Percentiles rank a stretch among this genome's conserved stretches.
Conservation (phyloP, 139 green algal genomes). For the Chlorella sp. region DNA sequence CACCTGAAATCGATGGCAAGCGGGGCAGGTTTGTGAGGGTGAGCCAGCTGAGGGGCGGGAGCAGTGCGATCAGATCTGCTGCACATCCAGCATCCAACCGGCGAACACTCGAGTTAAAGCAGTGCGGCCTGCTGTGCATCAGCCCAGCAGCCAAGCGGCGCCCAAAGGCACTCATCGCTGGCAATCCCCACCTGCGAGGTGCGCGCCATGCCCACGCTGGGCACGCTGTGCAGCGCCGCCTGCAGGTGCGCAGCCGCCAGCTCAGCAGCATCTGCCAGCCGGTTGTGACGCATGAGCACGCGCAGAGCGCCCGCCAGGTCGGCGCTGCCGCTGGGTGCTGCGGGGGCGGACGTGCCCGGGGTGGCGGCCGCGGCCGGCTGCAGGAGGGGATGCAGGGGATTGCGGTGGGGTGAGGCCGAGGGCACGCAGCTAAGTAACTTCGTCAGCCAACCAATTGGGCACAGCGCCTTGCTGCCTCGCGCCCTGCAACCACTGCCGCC, state of each 20-base stretch:
- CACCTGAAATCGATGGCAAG: background rate
- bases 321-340: background rate
- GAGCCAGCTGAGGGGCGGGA: no score
- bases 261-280: conserved; percentile 44
- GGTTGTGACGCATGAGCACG: conserved; percentile 41
- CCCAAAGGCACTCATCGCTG: no score
- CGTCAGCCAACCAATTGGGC: background rate
- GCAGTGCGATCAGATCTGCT: no score
- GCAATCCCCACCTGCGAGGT: background rate
- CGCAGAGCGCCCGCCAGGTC: conserved; percentile 52
- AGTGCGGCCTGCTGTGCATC: no score
- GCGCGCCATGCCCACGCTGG: conserved; percentile 27
- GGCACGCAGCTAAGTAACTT: background rate
- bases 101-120: no score
- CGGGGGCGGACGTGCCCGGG: background rate
- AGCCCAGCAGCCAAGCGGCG: no score
- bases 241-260: conserved; percentile 40
- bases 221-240: conserved; percentile 25
- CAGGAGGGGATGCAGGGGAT: background rate
- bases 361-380: background rate
- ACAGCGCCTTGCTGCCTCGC: background rate
- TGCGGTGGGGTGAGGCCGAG: background rate
- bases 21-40: no score
- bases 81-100: no score
- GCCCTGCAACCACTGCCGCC: background rate